phyloP scores from a whole-genome alignment of 331 rosid species.

The Saraca asoca region DNA sequence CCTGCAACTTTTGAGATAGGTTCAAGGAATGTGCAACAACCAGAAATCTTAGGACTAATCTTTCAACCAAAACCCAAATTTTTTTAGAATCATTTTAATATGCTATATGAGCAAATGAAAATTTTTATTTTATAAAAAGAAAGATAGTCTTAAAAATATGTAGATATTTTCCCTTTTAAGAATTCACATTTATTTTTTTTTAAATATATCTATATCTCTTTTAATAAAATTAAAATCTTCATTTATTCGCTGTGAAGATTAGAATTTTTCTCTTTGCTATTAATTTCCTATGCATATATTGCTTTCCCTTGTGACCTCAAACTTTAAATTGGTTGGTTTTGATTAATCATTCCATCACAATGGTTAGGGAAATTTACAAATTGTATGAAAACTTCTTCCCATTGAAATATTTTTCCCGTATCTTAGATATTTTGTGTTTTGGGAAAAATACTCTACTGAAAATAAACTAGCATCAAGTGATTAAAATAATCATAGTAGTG shows the following conservation, averaged over 20 bases:
- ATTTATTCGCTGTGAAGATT: background rate
- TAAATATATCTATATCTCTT: no score
- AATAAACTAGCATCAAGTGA: no score
- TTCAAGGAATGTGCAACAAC: background rate
- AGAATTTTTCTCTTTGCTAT: background rate
- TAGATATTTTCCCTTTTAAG: no score
- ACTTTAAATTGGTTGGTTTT: conserved; percentile 7
- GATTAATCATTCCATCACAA: background rate
- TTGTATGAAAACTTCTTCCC: background rate
- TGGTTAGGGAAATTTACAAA: background rate
- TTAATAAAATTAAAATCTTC: no score
- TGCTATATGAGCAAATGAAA: no score
- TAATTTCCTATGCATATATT: background rate
- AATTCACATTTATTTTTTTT: no score
- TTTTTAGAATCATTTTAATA: no score
- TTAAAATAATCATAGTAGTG: no score
- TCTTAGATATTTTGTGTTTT: background rate
- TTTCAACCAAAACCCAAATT: no score
- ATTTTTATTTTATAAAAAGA: no score
- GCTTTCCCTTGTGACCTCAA: background rate
- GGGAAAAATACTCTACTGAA: no score
- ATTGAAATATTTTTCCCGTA: background rate
- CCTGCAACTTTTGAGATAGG: background rate
- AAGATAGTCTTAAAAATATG: no score
- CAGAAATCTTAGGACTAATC: background rate